Conservation (phyloP, 176 grass and related monocot species). For the Musa schizocarpa region DNA sequence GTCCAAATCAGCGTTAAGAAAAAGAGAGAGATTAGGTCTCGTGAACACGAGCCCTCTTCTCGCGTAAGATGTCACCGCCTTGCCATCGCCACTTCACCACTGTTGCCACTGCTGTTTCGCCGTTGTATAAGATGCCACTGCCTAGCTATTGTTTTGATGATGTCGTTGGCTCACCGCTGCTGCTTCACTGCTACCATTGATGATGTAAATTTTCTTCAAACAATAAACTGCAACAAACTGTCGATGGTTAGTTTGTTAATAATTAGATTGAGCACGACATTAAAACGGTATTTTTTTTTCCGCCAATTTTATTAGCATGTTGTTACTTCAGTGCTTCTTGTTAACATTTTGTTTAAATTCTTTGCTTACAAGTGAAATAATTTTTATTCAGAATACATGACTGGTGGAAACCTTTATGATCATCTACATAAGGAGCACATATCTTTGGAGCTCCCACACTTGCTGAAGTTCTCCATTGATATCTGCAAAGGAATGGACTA, state of each 20-base stretch:
- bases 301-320: background rate
- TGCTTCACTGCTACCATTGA: no score
- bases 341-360: background rate
- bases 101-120: no score
- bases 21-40: no score
- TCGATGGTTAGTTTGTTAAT: background rate
- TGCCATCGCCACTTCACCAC: no score
- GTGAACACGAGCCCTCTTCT: no score
- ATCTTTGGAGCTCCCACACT: constrained; percentile 46
- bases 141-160: no score
- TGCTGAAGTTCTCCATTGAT: constrained; percentile 76
- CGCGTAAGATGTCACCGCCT: no score
- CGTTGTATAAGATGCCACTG: no score
- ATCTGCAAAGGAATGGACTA: constrained; percentile 88
- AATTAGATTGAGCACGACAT: background rate
- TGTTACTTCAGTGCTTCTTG: background rate
- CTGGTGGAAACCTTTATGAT: constrained; percentile 84
- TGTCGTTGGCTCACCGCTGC: no score
- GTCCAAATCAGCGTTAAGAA: no score
- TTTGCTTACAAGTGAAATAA: background rate
- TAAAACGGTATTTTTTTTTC: background rate
- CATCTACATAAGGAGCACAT: constrained; percentile 65
- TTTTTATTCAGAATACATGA: constrained; percentile 56
- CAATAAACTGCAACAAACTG: no score
- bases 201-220: no score